These are phyloP conservation scores for Aspergillus proliferans DNA, from an alignment of 2,329 filamentous ascomycete genomes.

Conservation along the genomic window DNA sequence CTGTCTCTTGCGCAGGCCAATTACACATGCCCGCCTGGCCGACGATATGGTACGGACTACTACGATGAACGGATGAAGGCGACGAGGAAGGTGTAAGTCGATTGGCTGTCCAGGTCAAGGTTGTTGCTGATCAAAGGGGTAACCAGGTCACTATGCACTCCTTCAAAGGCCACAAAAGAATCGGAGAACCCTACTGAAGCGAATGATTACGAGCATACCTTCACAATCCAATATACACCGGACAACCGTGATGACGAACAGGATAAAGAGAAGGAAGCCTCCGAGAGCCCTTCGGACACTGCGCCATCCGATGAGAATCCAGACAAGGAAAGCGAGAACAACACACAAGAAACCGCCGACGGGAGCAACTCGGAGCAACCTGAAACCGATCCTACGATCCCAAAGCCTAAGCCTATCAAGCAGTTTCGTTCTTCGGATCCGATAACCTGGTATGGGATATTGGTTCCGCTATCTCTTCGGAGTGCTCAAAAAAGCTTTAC, in stretches of 20 bases:
- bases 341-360: background rate
- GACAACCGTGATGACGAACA: slow-evolving; percentile 4
- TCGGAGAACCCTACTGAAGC: slow-evolving; percentile 1
- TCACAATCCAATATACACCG: slow-evolving; percentile 6
- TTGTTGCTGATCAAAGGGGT: background rate
- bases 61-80: slow-evolving; percentile 49
- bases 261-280: background rate
- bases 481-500: slow-evolving; percentile 40
- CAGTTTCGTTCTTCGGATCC: slow-evolving; percentile 34
- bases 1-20: slow-evolving; percentile 45
- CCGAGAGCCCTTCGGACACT: background rate
- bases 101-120: background rate
- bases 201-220: slow-evolving; percentile 3
- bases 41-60: slow-evolving; percentile 43
- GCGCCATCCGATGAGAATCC: slow-evolving; percentile 1
- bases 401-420: slow-evolving; percentile 15
- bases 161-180: background rate
- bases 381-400: background rate
- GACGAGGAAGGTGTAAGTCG: slow-evolving; percentile 32
- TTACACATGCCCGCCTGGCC: slow-evolving; percentile 39
- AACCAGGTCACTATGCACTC: slow-evolving; percentile 10
- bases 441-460: slow-evolving; percentile 45
- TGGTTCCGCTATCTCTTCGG: slow-evolving; percentile 41
- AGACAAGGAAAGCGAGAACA: background rate
- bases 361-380: slow-evolving; percentile 2